These are phyloP conservation scores for Neoarthrinium moseri DNA, from an alignment of 2,329 filamentous ascomycete species.

Conservation along the genomic window DNA sequence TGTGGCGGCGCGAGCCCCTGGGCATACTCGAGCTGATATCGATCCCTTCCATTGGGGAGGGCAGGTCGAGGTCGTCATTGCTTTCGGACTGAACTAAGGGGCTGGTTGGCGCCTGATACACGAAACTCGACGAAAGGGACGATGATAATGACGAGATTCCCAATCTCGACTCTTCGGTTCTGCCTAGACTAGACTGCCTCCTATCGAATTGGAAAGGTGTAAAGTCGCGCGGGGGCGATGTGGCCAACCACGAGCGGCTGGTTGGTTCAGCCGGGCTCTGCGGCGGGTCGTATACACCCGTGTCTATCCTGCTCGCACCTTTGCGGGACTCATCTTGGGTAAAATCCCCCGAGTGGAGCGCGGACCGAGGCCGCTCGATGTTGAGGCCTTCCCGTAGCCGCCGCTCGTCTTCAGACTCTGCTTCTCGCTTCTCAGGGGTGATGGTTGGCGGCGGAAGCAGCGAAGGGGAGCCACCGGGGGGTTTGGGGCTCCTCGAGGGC, in stretches of 20 bases:
- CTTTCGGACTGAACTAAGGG: constrained; percentile 87
- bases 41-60: constrained; percentile 50
- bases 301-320: constrained; percentile 14
- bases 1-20: constrained; percentile 61
- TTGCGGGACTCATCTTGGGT: constrained; percentile 41
- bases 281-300: too few species aligned
- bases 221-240: constrained; percentile 55
- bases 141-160: constrained; percentile 65
- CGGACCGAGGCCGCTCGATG: constrained; percentile 81
- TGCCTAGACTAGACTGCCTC: constrained; percentile 27
- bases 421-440: constrained; percentile 42
- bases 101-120: constrained; percentile 86
- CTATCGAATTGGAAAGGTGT: constrained; percentile 43
- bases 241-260: constrained; percentile 47
- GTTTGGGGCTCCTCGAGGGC: constrained; percentile 34
- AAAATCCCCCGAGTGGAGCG: constrained; percentile 67
- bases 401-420: constrained; percentile 35
- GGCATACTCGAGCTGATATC: constrained; percentile 41
- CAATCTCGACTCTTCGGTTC: constrained; percentile 37
- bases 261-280: too few species aligned
- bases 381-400: constrained; percentile 54
- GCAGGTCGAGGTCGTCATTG: constrained; percentile 72
- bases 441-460: constrained; percentile 47
- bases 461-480: constrained; percentile 33
- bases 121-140: constrained; percentile 75